Percentiles rank a stretch among this genome's conserved stretches.
phyloP scores from a whole-genome alignment of 345 rosid species.

The Nephelium lappaceum region DNA sequence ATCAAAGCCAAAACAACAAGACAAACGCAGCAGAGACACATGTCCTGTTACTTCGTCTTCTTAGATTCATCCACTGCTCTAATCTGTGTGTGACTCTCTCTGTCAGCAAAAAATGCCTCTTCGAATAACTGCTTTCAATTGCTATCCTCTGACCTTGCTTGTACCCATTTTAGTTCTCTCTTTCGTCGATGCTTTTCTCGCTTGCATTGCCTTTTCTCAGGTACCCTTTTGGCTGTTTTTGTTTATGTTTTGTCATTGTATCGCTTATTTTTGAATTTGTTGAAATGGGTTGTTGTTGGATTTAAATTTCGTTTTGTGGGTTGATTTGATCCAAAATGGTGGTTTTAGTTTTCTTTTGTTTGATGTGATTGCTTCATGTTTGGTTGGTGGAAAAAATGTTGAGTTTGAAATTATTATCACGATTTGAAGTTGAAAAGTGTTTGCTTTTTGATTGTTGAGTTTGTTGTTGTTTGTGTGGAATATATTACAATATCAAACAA shows the following conservation, averaged over 20 bases:
- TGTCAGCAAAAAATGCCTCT: slow-evolving; percentile 15
- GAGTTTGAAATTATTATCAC: not conserved
- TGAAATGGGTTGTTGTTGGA: not conserved
- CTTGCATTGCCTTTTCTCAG: slow-evolving; percentile 44
- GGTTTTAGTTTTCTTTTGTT: not conserved
- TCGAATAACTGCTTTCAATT: slow-evolving; percentile 17
- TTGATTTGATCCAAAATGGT: not conserved
- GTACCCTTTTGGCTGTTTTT: slow-evolving; percentile 21
- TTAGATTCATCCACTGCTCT: not conserved
- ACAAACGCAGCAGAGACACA: not conserved
- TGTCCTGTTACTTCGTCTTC: not conserved
- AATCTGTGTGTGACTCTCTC: not conserved
- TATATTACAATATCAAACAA: not conserved
- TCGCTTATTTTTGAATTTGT: not conserved
- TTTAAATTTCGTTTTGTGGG: not conserved
- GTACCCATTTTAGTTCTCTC: slow-evolving; percentile 34
- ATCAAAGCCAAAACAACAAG: not conserved
- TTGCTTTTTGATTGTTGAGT: not conserved
- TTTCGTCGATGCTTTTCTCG: slow-evolving; percentile 38
- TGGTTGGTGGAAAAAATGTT: not conserved
- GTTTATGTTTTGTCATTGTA: not conserved
- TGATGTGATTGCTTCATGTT: not conserved
- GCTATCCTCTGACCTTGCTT: slow-evolving; percentile 32
- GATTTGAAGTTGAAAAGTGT: not conserved
- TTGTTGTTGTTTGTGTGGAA: not conserved